phyloP scores from a whole-genome alignment of 345 rosid genomes.

The Carallia pectinifolia region DNA sequence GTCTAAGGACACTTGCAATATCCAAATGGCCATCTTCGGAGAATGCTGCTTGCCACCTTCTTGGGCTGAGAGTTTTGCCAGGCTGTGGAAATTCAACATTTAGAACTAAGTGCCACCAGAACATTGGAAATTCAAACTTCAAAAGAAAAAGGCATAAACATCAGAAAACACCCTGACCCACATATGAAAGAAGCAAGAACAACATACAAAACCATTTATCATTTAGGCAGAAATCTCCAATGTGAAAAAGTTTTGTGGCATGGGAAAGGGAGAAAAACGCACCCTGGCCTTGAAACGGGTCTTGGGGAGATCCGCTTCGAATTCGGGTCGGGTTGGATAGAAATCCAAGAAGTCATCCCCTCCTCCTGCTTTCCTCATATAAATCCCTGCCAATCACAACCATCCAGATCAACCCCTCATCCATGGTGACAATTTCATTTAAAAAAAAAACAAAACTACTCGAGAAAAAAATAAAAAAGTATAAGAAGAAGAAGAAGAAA shows the following conservation, averaged over 20 bases:
- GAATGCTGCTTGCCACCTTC: slow-evolving; percentile 89
- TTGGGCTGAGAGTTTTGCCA: slow-evolving; percentile 86
- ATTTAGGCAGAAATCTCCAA: neutral
- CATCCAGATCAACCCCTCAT: slow-evolving; percentile 23
- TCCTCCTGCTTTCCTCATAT: slow-evolving; percentile 41
- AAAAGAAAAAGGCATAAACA: neutral
- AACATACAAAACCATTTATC: neutral
- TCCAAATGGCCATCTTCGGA: slow-evolving; percentile 83
- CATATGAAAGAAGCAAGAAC: neutral
- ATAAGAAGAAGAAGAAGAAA: no score
- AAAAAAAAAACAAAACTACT: no score
- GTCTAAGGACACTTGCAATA: slow-evolving; percentile 74
- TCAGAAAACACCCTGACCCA: neutral
- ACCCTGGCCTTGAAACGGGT: slow-evolving; percentile 78
- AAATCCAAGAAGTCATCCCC: slow-evolving; percentile 62
- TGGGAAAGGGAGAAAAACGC: neutral
- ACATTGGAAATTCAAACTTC: neutral
- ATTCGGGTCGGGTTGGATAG: slow-evolving; percentile 76
- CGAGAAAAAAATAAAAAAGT: no score
- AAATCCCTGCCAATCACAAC: slow-evolving; percentile 28
- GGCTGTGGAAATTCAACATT: slow-evolving; percentile 40
- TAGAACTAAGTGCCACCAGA: neutral
- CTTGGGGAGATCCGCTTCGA: slow-evolving; percentile 61
- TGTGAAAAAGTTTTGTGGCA: no score
- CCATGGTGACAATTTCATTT: neutral